Evolutionary conservation across 1,139 yeast genomes (phyloP), one percentile per base, ranked within the genome.

Genomic region (Starmera stellimalicola): DNA sequence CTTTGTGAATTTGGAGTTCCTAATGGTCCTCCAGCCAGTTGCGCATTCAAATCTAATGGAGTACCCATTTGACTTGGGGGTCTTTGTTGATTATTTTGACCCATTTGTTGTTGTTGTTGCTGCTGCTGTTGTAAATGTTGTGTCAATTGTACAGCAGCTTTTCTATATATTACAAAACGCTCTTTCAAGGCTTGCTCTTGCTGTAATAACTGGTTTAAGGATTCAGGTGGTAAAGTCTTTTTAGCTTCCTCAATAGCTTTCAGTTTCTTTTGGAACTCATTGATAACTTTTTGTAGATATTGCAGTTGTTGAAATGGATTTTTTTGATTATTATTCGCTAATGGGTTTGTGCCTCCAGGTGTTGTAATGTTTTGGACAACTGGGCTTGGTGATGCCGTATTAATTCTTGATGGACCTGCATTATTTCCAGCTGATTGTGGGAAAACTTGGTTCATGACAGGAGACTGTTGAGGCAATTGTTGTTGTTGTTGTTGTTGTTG

Each of bases 261-360:
- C 40, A 61, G 35, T 28, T 65, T 70, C 26, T 65, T 58, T 33
- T 66, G 68, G 36, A 70, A 63, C 33, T 66, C 73, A 11, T 62
- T 65, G 6, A 57, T 55, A 31, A 53, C 39, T 15, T 43, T 41
- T 34, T 48, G 46, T 18, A 59, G 41, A 20, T 55, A 57, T 30
- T 55, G 62, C 34, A 55, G 50, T 32, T 57, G 58, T 28, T 55
- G 54, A 10, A 51, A 33, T 14, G 47, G 48, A 7, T 31, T 40
- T 15, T 30, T 39, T 7, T 34, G 25, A 17, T 15, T 25, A 6
- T 14, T 14, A 12, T 7, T 10, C 6, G 37, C 30, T 26, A 38
- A 41, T n/a, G 39, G 16, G 15, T 29, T 35, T 7, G 38, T 37
- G 16, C 34, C 37, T 20, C 17, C 36, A 3, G 27, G 37, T 25